Percentiles rank a stretch among this genome's conserved stretches.
phyloP scores from a whole-genome alignment of 768 basidiomycete species.

The Polyporus arcularius region DNA sequence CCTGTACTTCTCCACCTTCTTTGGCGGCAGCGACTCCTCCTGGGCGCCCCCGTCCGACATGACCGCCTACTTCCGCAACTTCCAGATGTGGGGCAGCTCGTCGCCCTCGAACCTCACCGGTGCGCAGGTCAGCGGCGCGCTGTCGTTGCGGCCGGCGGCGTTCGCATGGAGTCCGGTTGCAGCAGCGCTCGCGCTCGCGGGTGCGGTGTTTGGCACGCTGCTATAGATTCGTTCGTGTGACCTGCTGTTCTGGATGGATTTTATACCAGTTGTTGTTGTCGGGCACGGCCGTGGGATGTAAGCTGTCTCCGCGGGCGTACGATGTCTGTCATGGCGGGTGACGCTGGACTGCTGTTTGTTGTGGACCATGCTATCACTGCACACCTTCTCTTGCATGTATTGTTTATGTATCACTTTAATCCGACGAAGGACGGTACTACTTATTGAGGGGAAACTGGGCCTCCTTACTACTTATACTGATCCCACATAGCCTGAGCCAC shows the following conservation, averaged over 20 bases:
- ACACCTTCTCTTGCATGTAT: neutral
- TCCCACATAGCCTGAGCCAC: no score
- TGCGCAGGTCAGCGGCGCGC: conserved; percentile 20
- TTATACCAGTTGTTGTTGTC: neutral
- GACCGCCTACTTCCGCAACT: conserved; percentile 77
- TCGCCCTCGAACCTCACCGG: conserved; percentile 45
- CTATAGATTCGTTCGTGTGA: neutral
- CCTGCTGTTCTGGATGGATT: neutral
- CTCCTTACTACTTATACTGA: no score
- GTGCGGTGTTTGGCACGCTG: conserved; percentile 1
- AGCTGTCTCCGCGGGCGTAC: neutral
- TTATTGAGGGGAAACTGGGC: no score
- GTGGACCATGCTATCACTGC: neutral
- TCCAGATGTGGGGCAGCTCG: conserved; percentile 62
- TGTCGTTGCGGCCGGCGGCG: neutral
- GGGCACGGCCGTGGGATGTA: neutral
- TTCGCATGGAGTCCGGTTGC: neutral
- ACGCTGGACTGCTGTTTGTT: neutral
- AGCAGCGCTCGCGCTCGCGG: neutral
- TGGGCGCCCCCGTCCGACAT: conserved; percentile 73
- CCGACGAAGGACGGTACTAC: neutral
- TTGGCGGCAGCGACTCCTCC: conserved; percentile 70
- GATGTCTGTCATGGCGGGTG: neutral
- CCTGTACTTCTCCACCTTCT: conserved; percentile 85
- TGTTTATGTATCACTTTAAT: neutral